Evolutionary conservation across 768 basidiomycete species (phyloP), one percentile per base, ranked within the genome.

Genomic region (Leccinum longicurvipes): DNA sequence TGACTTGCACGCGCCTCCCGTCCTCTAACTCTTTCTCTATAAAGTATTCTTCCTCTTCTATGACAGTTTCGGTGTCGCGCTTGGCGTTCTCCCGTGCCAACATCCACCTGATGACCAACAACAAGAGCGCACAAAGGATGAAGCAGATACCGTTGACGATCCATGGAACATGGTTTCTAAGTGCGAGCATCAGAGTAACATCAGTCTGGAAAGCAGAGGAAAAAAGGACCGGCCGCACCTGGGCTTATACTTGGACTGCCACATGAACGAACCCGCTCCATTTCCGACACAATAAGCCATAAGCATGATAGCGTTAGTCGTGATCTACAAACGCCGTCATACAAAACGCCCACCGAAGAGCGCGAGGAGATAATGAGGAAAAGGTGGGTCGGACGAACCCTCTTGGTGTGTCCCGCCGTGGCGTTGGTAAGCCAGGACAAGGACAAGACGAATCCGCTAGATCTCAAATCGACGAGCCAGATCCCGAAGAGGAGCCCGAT

Each of bases 101-200:
- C 29, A 83, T 27, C 23, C 83, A 72, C 14, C 31, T 31, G 12
- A 31, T 31, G 14, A 31, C 31, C 17, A 79, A 50, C 60, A 45
- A 10, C 73, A 25, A 45, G 85, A 83, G 67, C 85, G 85, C 27
- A 67, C 50, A 79, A 14, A 31, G 31, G 12, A 31, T 14, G 31
- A n/a, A n/a, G n/a, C n/a, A n/a, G n/a, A n/a, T n/a, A n/a, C n/a
- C n/a, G n/a, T n/a, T n/a, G n/a, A n/a, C n/a, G n/a, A n/a, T 79
- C 90, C 90, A 92, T 2, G 89, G 89, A 27, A 91, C 67, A 56
- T 79, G 84, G 60, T 90, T 87, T 46, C 86, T 86, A 24, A n/a
- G n/a, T 21, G 17, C 23, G 57, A 21, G 24, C 34, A 25, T n/a
- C n/a, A n/a, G n/a, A 31, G 28, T 6, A 4, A 34, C n/a, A 24